Conservation (phyloP, 495 filamentous ascomycete species). For the Tuber aestivum region DNA sequence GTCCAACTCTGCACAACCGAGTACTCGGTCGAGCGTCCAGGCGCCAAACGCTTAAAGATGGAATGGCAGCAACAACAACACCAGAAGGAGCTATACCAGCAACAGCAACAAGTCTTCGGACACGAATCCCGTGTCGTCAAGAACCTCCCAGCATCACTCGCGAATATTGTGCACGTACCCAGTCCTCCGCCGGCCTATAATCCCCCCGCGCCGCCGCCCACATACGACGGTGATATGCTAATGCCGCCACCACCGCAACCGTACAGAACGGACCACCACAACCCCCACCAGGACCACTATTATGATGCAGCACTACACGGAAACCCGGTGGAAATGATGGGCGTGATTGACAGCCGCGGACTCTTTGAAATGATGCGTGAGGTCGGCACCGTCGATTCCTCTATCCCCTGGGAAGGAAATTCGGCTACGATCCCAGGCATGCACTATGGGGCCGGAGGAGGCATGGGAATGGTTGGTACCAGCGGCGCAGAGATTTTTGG, state of each 20-base stretch:
- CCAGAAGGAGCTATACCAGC: constrained; percentile 33
- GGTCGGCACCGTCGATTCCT: constrained; percentile 23
- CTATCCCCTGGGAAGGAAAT: constrained; percentile 12
- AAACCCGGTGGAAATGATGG: constrained; percentile 17
- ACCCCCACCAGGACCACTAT: background rate
- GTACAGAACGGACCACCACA: background rate
- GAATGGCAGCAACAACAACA: constrained; percentile 40
- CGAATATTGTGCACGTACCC: constrained; percentile 45
- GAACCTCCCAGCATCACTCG: constrained; percentile 45
- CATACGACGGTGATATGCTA: constrained; percentile 21
- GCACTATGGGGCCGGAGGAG: constrained; percentile 22
- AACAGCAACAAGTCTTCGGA: constrained; percentile 29
- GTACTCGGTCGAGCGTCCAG: constrained; percentile 39
- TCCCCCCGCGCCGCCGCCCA: background rate
- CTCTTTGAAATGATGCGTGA: constrained; percentile 41
- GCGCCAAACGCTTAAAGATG: constrained; percentile 50
- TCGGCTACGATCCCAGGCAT: constrained; percentile 2
- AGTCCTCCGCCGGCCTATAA: constrained; percentile 8
- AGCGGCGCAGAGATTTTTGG: constrained; percentile 16
- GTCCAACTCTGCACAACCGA: constrained; percentile 31
- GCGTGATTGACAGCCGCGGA: constrained; percentile 31
- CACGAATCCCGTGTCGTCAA: constrained; percentile 40
- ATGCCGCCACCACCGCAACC: constrained; percentile 13
- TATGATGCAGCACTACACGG: background rate
- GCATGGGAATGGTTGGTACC: constrained; percentile 20